Percentiles rank a stretch among this genome's conserved stretches.
These are phyloP conservation scores for Clarireedia paspali DNA, from an alignment of 2,329 filamentous ascomycete genomes.

Conservation along the genomic window DNA sequence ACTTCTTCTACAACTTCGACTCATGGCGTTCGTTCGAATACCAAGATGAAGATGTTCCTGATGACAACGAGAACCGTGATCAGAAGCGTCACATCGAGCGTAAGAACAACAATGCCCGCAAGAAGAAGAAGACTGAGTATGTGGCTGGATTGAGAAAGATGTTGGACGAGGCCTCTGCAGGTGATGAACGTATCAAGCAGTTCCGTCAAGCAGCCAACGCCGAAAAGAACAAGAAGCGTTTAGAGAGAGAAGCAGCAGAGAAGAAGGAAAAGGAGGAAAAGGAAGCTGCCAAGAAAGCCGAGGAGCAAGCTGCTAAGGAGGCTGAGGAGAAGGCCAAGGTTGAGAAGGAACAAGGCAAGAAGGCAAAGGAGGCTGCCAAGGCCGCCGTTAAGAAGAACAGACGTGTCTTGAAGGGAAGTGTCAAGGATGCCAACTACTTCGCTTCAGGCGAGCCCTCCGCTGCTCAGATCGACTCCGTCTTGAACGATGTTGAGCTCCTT, in stretches of 20 bases:
- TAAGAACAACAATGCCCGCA: slow-evolving; percentile 95
- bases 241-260: slow-evolving; percentile 86
- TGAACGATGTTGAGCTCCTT: slow-evolving; percentile 78
- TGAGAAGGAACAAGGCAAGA: slow-evolving; percentile 78
- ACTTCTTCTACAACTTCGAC: slow-evolving; percentile 99
- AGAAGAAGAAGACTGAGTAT: slow-evolving; percentile 99
- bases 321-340: slow-evolving; percentile 82
- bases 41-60: slow-evolving; percentile 95
- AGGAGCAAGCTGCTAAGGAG: slow-evolving; percentile 70
- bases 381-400: slow-evolving; percentile 99
- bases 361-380: slow-evolving; percentile 97
- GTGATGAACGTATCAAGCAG: slow-evolving; percentile 93
- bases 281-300: slow-evolving; percentile 73
- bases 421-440: slow-evolving; percentile 99
- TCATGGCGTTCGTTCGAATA: slow-evolving; percentile 98
- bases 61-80: slow-evolving; percentile 98
- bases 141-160: slow-evolving; percentile 82
- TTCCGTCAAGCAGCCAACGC: slow-evolving; percentile 90
- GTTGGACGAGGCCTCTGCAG: slow-evolving; percentile 76
- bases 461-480: slow-evolving; percentile 70
- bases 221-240: slow-evolving; percentile 89
- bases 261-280: slow-evolving; percentile 83
- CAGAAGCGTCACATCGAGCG: slow-evolving; percentile 97
- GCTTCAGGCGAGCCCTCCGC: slow-evolving; percentile 60
- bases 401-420: slow-evolving; percentile 84